Evolutionary conservation across 306 rosid genomes (phyloP).

Genomic region (Carpinus fangiana): DNA sequence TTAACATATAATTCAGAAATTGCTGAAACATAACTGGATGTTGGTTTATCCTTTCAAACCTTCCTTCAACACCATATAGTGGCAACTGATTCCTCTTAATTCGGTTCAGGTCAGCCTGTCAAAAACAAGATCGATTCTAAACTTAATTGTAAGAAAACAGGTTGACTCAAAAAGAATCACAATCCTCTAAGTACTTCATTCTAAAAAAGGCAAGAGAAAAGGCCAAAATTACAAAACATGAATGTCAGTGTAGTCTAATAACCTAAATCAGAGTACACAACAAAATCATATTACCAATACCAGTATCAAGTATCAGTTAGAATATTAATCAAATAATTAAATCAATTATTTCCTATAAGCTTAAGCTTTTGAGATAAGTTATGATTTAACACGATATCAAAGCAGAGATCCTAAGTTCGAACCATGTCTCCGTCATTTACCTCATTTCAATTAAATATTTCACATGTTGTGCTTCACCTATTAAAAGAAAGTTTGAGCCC

Average conservation of each 20-base stretch:
- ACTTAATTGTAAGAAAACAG: conserved; percentile 18
- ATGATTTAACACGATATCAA: too few species aligned
- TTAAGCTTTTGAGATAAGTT: too few species aligned
- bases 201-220: not conserved
- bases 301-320: not conserved
- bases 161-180: not conserved
- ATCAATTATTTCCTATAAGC: too few species aligned
- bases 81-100: conserved; percentile 74
- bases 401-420: too few species aligned
- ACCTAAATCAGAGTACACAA: not conserved
- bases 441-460: too few species aligned
- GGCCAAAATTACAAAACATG: not conserved
- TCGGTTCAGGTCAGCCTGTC: conserved; percentile 81
- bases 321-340: too few species aligned
- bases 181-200: not conserved
- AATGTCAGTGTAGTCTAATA: not conserved
- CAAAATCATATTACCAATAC: not conserved
- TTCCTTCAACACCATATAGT: conserved; percentile 80
- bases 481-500: too few species aligned
- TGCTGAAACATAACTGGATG: conserved; percentile 77
- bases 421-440: too few species aligned
- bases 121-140: conserved; percentile 26
- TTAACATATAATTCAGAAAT: conserved; percentile 27
- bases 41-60: conserved; percentile 91
- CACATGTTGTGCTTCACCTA: too few species aligned